These are phyloP conservation scores for Rubia balearica DNA, from an alignment of 305 asterid genomes.

Conservation along the genomic window DNA sequence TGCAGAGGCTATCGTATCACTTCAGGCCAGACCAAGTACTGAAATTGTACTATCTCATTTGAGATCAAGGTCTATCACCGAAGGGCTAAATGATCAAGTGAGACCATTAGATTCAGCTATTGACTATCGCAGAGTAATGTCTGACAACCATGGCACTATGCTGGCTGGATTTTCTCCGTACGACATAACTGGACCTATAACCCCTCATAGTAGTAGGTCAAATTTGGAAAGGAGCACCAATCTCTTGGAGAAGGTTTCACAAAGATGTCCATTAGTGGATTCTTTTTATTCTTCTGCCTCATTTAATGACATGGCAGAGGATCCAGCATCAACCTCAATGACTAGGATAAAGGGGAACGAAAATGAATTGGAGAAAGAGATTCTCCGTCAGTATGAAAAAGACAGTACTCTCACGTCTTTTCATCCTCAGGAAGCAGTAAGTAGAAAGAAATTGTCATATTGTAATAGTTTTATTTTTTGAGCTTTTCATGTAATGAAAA, in stretches of 20 bases:
- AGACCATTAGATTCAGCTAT: slow-evolving; percentile 18
- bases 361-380: slow-evolving; percentile 24
- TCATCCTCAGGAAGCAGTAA: slow-evolving; percentile 36
- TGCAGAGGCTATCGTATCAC: slow-evolving; percentile 28
- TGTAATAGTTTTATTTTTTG: not conserved
- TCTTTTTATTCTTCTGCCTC: slow-evolving; percentile 49
- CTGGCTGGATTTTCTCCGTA: slow-evolving; percentile 18
- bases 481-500: not conserved
- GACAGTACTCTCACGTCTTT: slow-evolving; percentile 22
- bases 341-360: slow-evolving; percentile 29
- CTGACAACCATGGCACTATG: slow-evolving; percentile 33
- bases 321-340: slow-evolving; percentile 26
- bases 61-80: slow-evolving; percentile 40
- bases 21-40: slow-evolving; percentile 36
- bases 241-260: slow-evolving; percentile 30
- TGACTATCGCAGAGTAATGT: slow-evolving; percentile 33
- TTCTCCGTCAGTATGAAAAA: slow-evolving; percentile 17
- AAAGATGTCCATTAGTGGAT: slow-evolving; percentile 49
- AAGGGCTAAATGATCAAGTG: slow-evolving; percentile 30
- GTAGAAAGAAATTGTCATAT: slow-evolving; percentile 20
- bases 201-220: slow-evolving; percentile 32
- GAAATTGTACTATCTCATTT: slow-evolving; percentile 27
- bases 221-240: slow-evolving; percentile 37
- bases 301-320: slow-evolving; percentile 36
- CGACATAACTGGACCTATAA: slow-evolving; percentile 21